Conservation (phyloP, 2,329 filamentous ascomycete species). For the Dactylonectria macrodidyma region DNA sequence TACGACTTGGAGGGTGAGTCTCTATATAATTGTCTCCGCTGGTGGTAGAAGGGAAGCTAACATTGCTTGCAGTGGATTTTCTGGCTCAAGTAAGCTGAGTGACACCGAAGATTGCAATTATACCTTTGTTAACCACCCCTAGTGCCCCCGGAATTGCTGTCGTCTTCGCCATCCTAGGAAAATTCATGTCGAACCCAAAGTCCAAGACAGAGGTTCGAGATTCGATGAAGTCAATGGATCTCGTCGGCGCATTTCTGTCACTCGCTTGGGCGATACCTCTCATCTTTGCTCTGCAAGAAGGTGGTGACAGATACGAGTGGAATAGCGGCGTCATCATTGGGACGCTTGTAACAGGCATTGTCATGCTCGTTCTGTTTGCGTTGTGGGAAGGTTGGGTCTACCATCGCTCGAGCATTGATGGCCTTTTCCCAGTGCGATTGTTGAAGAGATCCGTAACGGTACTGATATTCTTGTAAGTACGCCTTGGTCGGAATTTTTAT, state of each 20-base stretch:
- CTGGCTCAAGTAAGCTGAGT: slow-evolving; percentile 2
- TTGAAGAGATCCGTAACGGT: slow-evolving; percentile 6
- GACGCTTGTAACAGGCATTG: slow-evolving; percentile 9
- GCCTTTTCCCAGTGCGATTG: slow-evolving; percentile 12
- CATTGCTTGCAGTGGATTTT: slow-evolving; percentile 13
- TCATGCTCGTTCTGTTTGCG: slow-evolving; percentile 16
- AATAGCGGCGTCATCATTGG: slow-evolving; percentile 19
- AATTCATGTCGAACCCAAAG: slow-evolving; percentile 17
- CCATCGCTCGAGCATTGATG: not conserved
- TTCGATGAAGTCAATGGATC: slow-evolving; percentile 14
- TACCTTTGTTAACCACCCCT: too few relatives aligned
- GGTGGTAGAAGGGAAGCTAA: not conserved
- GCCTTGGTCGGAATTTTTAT: too few relatives aligned
- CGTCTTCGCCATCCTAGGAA: slow-evolving; percentile 5
- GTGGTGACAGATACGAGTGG: slow-evolving; percentile 16
- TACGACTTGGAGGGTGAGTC: slow-evolving; percentile 16
- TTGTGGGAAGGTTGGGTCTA: slow-evolving; percentile 10
- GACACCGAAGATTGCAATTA: too few relatives aligned
- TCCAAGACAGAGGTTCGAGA: slow-evolving; percentile 1
- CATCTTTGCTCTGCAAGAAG: slow-evolving; percentile 18
- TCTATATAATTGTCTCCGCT: not conserved
- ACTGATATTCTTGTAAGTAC: not conserved
- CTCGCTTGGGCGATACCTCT: slow-evolving; percentile 21
- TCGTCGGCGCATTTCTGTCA: slow-evolving; percentile 17
- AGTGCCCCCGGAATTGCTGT: too few relatives aligned